Conservation (phyloP, 495 filamentous ascomycete genomes). For the Neurospora sublineolata region DNA sequence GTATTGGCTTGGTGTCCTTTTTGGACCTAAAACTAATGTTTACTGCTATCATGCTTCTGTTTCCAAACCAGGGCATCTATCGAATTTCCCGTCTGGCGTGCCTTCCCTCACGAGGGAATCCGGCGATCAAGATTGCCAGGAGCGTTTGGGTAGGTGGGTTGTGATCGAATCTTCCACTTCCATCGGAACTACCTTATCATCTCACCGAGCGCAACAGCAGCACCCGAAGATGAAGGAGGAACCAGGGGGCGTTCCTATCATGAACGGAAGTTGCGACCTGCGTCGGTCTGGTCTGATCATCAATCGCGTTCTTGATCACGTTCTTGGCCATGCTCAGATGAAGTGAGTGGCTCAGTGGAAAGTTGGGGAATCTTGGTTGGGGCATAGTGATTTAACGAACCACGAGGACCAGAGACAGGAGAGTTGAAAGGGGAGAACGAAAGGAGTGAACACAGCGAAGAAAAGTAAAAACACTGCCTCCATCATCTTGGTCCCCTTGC, state of each 20-base stretch:
- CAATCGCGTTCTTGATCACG: background rate
- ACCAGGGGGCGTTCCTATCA: background rate
- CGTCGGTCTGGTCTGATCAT: background rate
- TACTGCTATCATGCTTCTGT: background rate
- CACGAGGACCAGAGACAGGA: background rate
- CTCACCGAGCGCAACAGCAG: background rate
- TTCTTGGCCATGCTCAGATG: background rate
- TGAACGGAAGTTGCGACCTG: background rate
- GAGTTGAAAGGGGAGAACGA: background rate
- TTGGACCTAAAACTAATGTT: background rate
- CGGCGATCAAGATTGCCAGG: background rate
- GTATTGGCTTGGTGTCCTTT: background rate
- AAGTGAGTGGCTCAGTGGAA: background rate
- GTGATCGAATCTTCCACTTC: background rate
- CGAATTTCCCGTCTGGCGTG: background rate
- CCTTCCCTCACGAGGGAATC: background rate
- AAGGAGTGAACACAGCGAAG: background rate
- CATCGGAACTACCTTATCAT: background rate
- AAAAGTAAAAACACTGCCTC: too few species aligned
- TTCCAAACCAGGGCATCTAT: background rate
- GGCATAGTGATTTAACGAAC: background rate
- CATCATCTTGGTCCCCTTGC: background rate
- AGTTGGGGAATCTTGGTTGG: background rate
- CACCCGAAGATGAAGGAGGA: background rate
- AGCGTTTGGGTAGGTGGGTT: background rate